Conservation (phyloP, 345 rosid species). For the Linum trigynum region DNA sequence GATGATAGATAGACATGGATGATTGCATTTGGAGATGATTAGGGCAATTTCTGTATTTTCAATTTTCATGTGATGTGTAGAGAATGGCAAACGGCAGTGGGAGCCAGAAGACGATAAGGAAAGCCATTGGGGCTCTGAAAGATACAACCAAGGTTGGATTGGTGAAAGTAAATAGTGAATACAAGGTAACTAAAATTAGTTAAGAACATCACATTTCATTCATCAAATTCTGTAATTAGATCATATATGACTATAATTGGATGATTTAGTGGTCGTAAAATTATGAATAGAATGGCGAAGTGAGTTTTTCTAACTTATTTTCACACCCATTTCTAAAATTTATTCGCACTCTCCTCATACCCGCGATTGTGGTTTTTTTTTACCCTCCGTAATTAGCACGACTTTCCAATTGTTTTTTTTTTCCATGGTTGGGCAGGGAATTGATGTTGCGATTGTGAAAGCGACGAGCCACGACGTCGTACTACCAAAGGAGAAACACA, state of each 20-base stretch:
- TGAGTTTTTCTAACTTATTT: too few relatives aligned
- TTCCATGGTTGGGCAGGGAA: conserved; percentile 2
- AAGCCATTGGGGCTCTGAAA: conserved; percentile 32
- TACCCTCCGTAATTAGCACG: too few relatives aligned
- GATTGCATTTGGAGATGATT: too few relatives aligned
- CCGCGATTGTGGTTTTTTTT: too few relatives aligned
- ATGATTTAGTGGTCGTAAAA: too few relatives aligned
- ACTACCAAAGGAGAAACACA: conserved; percentile 31
- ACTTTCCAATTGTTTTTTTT: neutral
- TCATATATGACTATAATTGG: too few relatives aligned
- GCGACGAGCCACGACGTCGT: conserved; percentile 33
- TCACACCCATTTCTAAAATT: too few relatives aligned
- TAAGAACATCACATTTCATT: neutral
- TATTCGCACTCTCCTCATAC: too few relatives aligned
- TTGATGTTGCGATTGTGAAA: conserved; percentile 36
- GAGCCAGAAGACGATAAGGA: conserved; percentile 21
- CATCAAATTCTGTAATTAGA: too few relatives aligned
- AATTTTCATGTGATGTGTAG: neutral
- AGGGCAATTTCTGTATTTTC: too few relatives aligned
- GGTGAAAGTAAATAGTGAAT: conserved; percentile 26
- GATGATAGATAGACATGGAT: too few relatives aligned
- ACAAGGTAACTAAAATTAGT: conserved; percentile 17
- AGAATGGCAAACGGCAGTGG: conserved; percentile 28
- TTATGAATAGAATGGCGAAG: too few relatives aligned
- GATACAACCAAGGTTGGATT: conserved; percentile 33